Base-by-base conservation (phyloP, 148 eudicot species). In the Arctostaphylos glauca region DNA sequence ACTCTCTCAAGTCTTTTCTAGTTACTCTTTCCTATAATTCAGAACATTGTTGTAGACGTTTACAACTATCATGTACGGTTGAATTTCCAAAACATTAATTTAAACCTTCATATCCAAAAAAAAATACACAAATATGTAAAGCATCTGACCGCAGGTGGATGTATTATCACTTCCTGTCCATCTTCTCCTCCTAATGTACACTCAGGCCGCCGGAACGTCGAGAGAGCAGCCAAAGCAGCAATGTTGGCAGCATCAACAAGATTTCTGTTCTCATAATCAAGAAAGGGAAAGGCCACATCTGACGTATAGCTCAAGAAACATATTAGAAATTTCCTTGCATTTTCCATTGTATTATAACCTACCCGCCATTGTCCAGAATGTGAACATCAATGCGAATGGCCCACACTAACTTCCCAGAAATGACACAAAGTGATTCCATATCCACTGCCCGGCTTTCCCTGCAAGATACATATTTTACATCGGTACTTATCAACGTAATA, bases 371-470 rank as follows among this genome's bases (percentile, higher is more conserved):
- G 38, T 96, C 98, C 77, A 96, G 85, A 87, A 96, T 90, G 82
- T 93, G 99, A 81, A 96, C 89, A 92, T 96, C 97, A 55, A 96
- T 81, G 38, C 99, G 93, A 75, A 96, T 85, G 41, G 98, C 90
- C 99, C 99, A 96, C 59, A 90, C 98, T 82, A 86, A 86, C 81
- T 94, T 94, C 78, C 99, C 97, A 43, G 98, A 85, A 79, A 92
- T 85, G 70, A 96, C 93, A 86, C 99, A 96, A 77, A 96, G 97
- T 81, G 99, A 96, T 89, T 94, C 99, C 55, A 92, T 94, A 88
- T 96, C 99, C 60, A 96, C 92, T 8, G 99, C 98, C 89, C 95
- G 92, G 90, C 99, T 96, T 88, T 92, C 98, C 91, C 99, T 96
- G 91, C 90, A 86, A 84, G 43, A 77, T 14, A 80, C n/a, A 74